These are phyloP conservation scores for Penicillium chermesinum DNA, from an alignment of 495 filamentous ascomycete genomes.

Conservation along the genomic window DNA sequence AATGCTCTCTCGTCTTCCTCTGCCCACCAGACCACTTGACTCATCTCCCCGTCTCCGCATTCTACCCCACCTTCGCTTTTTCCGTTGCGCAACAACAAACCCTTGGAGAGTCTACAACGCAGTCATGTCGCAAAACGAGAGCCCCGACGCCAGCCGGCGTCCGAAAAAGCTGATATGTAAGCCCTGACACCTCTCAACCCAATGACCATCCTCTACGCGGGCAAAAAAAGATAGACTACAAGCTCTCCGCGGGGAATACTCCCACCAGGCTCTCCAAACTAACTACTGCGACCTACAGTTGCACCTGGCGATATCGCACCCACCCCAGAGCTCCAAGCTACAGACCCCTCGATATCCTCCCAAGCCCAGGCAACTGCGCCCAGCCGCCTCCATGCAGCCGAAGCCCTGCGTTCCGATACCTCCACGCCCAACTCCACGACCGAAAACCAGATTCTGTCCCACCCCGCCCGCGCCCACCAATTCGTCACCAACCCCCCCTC, in stretches of 20 bases:
- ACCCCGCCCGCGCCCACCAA: slow-evolving; percentile 43
- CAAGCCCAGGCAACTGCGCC: slow-evolving; percentile 53
- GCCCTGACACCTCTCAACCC: neutral
- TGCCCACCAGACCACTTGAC: slow-evolving; percentile 7
- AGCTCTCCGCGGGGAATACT: slow-evolving; percentile 8
- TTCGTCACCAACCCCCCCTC: slow-evolving; percentile 44
- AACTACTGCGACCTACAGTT: slow-evolving; percentile 24
- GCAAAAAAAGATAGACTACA: neutral
- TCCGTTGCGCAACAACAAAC: slow-evolving; percentile 7
- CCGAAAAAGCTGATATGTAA: slow-evolving; percentile 47
- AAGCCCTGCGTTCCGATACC: slow-evolving; percentile 28
- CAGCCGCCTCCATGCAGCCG: slow-evolving; percentile 11
- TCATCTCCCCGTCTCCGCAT: slow-evolving; percentile 16
- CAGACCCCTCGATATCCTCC: slow-evolving; percentile 37
- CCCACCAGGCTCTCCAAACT: slow-evolving; percentile 8
- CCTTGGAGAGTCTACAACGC: neutral
- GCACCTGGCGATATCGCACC: slow-evolving; percentile 40
- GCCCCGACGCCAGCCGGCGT: slow-evolving; percentile 15
- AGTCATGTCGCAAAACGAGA: slow-evolving; percentile 15
- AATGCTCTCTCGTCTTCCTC: slow-evolving; percentile 1
- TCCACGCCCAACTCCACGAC: slow-evolving; percentile 36
- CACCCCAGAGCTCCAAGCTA: slow-evolving; percentile 12
- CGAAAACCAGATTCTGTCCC: slow-evolving; percentile 33
- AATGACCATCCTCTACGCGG: neutral
- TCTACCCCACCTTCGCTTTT: slow-evolving; percentile 17